A percentile compares a stretch with the other conserved stretches of the same genome.
These are phyloP conservation scores for Saksenaea vasiformis DNA, from an alignment of 371 early-diverging fungal species.

Conservation along the genomic window DNA sequence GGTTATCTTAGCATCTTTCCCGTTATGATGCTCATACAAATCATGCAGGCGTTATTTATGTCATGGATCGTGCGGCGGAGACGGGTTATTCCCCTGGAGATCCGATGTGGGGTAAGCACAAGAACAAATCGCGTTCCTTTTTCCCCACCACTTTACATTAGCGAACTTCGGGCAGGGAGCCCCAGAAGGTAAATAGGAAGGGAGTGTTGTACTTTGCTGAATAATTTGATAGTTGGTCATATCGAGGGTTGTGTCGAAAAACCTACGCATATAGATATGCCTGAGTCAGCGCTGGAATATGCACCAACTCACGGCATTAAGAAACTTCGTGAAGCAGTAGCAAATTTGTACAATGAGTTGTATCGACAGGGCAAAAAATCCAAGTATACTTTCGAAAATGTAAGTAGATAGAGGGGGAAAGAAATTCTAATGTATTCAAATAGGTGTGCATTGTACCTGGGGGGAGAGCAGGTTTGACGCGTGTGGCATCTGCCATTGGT, in stretches of 20 bases:
- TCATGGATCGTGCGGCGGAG: conserved; percentile 52
- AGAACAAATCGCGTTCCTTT: not conserved
- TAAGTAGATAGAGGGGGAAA: conserved; percentile 3
- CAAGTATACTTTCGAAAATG: conserved; percentile 52
- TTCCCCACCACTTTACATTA: not conserved
- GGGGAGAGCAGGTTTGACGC: conserved; percentile 53
- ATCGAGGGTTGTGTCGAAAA: conserved; percentile 44
- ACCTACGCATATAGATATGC: conserved; percentile 28
- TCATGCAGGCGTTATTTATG: conserved; percentile 45
- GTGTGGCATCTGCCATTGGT: conserved; percentile 52
- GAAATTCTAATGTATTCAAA: not conserved
- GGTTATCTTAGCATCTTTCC: not conserved
- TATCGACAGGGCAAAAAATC: conserved; percentile 41
- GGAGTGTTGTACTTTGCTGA: no score
- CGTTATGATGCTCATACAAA: not conserved
- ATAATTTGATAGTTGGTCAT: conserved; percentile 28
- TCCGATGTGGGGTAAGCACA: conserved; percentile 29
- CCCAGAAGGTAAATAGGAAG: conserved; percentile 44
- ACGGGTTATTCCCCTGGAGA: conserved; percentile 37
- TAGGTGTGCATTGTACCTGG: conserved; percentile 53
- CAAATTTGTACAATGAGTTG: conserved; percentile 47
- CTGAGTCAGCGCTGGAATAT: conserved; percentile 30
- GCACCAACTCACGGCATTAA: conserved; percentile 46
- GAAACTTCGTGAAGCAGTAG: conserved; percentile 40
- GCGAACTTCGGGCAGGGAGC: conserved; percentile 61